A percentile compares a stretch with the other conserved stretches of the same genome.
Conservation (phyloP, 805 yeast genomes). For the Kazachstania martiniae region DNA sequence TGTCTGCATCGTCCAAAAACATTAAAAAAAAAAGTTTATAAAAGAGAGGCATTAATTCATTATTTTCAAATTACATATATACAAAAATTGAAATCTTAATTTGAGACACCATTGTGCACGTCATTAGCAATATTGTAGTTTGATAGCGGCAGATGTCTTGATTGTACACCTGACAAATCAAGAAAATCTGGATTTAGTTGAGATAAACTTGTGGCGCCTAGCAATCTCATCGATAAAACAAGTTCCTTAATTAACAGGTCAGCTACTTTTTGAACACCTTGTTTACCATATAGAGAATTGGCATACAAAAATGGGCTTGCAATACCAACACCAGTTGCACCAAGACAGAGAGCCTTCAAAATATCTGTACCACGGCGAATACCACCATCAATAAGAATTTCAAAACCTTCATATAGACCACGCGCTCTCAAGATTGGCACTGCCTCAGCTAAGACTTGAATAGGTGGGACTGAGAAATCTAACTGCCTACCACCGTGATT, state of each 20-base stretch:
- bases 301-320: conserved; percentile 60
- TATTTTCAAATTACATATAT: no score
- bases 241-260: conserved; percentile 59
- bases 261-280: conserved; percentile 48
- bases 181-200: conserved; percentile 53
- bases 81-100: no score
- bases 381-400: conserved; percentile 58
- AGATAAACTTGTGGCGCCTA: conserved; percentile 55
- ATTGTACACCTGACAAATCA: conserved; percentile 31
- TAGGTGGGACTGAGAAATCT: conserved; percentile 66
- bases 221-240: conserved; percentile 63
- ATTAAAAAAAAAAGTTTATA: no score
- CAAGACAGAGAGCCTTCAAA: conserved; percentile 53
- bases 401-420: conserved; percentile 39
- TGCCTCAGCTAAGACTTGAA: conserved; percentile 62
- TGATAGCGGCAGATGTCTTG: neutral
- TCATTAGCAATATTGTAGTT: no score
- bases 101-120: no score
- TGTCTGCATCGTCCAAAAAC: no score
- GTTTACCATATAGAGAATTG: conserved; percentile 50
- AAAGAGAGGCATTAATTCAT: no score
- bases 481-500: conserved; percentile 88
- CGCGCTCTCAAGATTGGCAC: conserved; percentile 40
- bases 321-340: conserved; percentile 60
- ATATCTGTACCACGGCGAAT: conserved; percentile 58